Percentiles rank a stretch among this genome's conserved stretches.
Evolutionary conservation across 169 alveolate species (phyloP).

Genomic region (Eimeria falciformis): DNA sequence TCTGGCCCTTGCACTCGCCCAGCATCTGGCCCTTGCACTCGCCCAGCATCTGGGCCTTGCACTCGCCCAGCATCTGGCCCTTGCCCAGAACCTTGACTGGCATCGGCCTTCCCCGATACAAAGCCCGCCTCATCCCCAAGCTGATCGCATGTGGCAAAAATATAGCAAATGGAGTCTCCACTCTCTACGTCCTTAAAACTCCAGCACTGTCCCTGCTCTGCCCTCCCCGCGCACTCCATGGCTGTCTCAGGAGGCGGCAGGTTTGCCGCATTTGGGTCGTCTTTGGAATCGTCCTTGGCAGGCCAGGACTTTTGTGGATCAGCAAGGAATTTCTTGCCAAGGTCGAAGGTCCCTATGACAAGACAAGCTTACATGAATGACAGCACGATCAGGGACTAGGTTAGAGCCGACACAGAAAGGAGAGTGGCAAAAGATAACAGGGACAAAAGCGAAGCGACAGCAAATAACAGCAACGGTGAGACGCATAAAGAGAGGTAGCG

Average conservation of each 20-base stretch:
- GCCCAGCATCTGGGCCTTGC: too few species aligned
- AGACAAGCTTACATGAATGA: too few species aligned
- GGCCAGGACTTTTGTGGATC: neutral
- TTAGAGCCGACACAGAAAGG: too few species aligned
- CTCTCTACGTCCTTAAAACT: neutral
- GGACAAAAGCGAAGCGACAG: neutral
- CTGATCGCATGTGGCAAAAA: neutral
- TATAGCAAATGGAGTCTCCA: neutral
- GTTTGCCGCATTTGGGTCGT: neutral
- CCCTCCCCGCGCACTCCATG: slow-evolving; percentile 13
- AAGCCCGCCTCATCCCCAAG: neutral
- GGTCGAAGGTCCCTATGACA: neutral
- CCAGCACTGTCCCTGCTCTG: slow-evolving; percentile 20
- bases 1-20: too few species aligned
- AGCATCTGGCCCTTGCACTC: too few species aligned
- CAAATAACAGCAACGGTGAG: too few species aligned
- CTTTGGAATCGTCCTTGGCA: neutral
- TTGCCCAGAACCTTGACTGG: too few species aligned
- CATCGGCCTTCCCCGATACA: neutral
- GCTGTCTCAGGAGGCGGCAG: neutral
- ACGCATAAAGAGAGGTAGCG: too few species aligned
- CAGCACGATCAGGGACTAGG: too few species aligned
- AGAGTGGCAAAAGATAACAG: neutral
- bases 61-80: too few species aligned
- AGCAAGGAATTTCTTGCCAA: slow-evolving; percentile 10